Percentiles rank a stretch among this genome's conserved stretches.
phyloP scores from a whole-genome alignment of 2,329 filamentous ascomycete species.

The Paracorniculantispora psalliotae region DNA sequence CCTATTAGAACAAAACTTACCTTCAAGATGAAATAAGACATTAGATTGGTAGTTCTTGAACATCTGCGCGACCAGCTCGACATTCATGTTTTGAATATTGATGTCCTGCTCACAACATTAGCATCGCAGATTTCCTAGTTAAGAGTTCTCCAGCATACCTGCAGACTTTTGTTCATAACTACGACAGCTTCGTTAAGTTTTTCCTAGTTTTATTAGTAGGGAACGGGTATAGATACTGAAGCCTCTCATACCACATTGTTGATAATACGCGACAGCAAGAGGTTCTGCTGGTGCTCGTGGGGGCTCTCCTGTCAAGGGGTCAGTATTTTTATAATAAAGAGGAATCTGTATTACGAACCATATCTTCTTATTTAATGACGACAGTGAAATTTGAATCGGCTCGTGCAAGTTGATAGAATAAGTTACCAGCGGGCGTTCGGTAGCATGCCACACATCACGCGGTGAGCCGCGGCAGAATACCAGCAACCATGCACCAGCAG shows the following conservation, averaged over 20 bases:
- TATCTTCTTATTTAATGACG: background rate
- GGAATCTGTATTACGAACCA: background rate
- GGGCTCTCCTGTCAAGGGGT: conserved; percentile 67
- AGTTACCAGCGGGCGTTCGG: background rate
- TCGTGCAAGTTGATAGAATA: background rate
- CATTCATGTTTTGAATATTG: conserved; percentile 98
- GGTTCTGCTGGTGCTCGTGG: conserved; percentile 94
- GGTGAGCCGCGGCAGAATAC: conserved; percentile 33
- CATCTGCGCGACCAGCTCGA: conserved; percentile 97
- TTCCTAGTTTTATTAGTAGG: conserved; percentile 56
- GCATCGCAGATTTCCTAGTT: background rate
- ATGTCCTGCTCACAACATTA: conserved; percentile 62
- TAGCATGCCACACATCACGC: conserved; percentile 13
- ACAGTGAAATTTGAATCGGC: no score
- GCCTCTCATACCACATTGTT: conserved; percentile 80
- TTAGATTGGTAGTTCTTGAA: conserved; percentile 99
- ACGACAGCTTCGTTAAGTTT: conserved; percentile 94
- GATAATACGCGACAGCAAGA: conserved; percentile 90
- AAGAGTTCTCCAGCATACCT: conserved; percentile 45
- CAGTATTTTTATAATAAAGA: background rate
- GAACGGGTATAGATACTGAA: background rate
- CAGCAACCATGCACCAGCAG: background rate
- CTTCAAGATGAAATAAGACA: conserved; percentile 94
- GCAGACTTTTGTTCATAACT: conserved; percentile 86
- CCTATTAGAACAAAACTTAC: conserved; percentile 43